Conservation (phyloP, 2,329 filamentous ascomycete genomes). For the Pseudogymnoascus sp. region DNA sequence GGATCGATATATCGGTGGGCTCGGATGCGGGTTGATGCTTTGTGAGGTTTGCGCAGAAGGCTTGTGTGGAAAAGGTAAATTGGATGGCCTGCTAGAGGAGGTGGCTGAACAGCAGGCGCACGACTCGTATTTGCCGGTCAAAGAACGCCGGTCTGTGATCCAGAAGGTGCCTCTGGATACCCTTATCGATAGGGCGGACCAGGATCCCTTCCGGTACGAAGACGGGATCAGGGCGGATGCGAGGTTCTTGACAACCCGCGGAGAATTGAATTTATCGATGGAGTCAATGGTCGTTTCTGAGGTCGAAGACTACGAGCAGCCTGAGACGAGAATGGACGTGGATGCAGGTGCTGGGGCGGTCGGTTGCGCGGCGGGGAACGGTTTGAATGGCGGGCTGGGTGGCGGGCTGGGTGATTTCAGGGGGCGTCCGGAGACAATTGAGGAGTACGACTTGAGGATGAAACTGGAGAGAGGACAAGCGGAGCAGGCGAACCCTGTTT, state of each 20-base stretch:
- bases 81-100: slow-evolving; percentile 11
- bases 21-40: slow-evolving; percentile 22
- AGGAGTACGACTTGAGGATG: not conserved
- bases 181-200: not conserved
- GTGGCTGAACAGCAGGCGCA: slow-evolving; percentile 10
- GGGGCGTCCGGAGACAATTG: not conserved
- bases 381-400: not conserved
- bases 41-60: slow-evolving; percentile 17
- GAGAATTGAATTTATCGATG: slow-evolving; percentile 18
- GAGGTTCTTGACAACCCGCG: slow-evolving; percentile 15
- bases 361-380: not conserved
- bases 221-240: slow-evolving; percentile 20
- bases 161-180: not conserved
- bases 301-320: not conserved
- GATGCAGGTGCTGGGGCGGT: not conserved
- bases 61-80: not conserved
- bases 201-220: not conserved
- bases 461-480: not conserved
- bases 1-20: not conserved
- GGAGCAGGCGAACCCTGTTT: not conserved
- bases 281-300: not conserved
- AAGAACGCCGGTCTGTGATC: not conserved
- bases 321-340: not conserved
- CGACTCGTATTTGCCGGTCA: not conserved
- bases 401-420: too few relatives aligned